Base-by-base conservation (phyloP, 2,329 filamentous ascomycete species). In the Incumbomyces delicatus region DNA sequence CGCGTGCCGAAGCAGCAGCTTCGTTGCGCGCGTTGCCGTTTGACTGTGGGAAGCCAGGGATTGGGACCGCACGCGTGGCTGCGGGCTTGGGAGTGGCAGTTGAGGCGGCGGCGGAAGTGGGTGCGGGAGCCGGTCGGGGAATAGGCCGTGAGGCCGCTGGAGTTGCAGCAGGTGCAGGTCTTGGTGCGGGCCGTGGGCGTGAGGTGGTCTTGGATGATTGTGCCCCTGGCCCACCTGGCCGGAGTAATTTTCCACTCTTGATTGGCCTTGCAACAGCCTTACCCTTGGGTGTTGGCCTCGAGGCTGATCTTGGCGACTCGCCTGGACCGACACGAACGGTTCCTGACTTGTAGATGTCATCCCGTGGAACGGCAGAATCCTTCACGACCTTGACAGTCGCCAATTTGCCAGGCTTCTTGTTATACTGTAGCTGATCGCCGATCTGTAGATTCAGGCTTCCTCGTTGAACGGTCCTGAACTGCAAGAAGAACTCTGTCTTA, bases 401-500 rank as follows among this genome's bases (percentile, higher is more conserved):
- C 64, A 87, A 77, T 70, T 98, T 98, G 46, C 87, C 87, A 1
- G 92, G 92, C 68, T 98, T 98, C 76, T 96, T 98, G 61, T 90
- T 89, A 66, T 95, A 98, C 63, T 95, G 87, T 57, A 98, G 89
- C 4, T 69, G 75, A 22, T 92, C 83, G n/a, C 72, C 79, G 52
- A 96, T 83, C 66, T 85, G 87, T 40, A 98, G 68, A 61, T 81
- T 87, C 61, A 94, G 77, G 8, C 85, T 81, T 7, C 85, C 87
- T 2, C 85, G 81, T 66, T 94, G 85, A 44, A 81, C 80, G 42
- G 79, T 81, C 61, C 83, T 80, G 69, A 98, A 81, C 53, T 95
- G 89, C 0, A 90, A 94, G 61, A 96, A 94, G 66, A 98, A 82
- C 61, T 98, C 92, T 0, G 92, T 98, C 72, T 98, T 98, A 66